These are phyloP conservation scores for Hanseniaspora gamundiae DNA, from an alignment of 1,139 yeast species.

Conservation along the genomic window DNA sequence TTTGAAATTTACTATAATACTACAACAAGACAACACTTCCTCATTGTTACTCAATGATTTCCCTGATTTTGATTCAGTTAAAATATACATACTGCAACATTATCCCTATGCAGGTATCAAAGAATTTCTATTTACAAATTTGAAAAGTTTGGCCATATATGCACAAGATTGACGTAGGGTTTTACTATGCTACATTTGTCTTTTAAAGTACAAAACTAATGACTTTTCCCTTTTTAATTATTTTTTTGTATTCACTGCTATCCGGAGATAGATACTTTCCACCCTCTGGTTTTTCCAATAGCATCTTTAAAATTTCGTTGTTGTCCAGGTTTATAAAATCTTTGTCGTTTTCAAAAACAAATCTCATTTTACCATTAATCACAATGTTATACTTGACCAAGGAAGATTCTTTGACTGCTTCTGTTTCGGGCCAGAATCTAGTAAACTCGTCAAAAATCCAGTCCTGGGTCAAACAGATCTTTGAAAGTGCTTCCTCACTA, in stretches of 20 bases:
- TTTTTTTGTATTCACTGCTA: conserved; percentile 21
- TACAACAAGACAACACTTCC: conserved; percentile 25
- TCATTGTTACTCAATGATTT: conserved; percentile 11
- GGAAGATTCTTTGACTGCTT: conserved; percentile 29
- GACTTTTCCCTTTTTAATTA: conserved; percentile 29
- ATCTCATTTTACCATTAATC: conserved; percentile 58
- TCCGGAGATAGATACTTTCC: conserved; percentile 20
- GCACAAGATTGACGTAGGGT: not conserved
- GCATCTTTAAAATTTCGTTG: conserved; percentile 26
- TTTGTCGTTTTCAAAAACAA: conserved; percentile 31
- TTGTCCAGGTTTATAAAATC: conserved; percentile 26
- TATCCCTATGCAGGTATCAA: conserved; percentile 34
- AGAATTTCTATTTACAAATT: conserved; percentile 34
- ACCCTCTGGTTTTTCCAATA: conserved; percentile 18
- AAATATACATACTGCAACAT: conserved; percentile 28
- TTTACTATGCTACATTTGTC: too few relatives aligned
- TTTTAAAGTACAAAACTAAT: conserved; percentile 25
- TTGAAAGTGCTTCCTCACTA: conserved; percentile 75
- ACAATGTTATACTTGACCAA: conserved; percentile 38
- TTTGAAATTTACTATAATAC: conserved; percentile 10
- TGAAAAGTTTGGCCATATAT: conserved; percentile 30
- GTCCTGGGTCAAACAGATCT: conserved; percentile 26
- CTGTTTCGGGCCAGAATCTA: conserved; percentile 40
- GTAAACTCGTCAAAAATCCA: conserved; percentile 38
- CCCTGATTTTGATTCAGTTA: conserved; percentile 28